Conservation (phyloP, 306 rosid genomes). For the Neltuma alba region DNA sequence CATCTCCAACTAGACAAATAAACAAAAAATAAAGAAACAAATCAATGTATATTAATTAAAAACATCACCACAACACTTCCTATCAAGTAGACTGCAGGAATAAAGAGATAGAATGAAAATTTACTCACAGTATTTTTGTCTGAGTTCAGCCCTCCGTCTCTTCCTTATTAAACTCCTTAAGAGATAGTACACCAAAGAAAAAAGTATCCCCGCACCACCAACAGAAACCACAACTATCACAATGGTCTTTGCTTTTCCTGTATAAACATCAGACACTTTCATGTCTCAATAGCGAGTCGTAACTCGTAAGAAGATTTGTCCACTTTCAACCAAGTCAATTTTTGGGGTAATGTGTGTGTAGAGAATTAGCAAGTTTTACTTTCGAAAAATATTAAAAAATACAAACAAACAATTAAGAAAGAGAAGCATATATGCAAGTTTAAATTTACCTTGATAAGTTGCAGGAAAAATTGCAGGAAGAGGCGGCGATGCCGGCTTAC, state of each 20-base stretch:
- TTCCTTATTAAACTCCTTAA: not conserved
- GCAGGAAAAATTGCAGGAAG: not conserved
- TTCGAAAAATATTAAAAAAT: not conserved
- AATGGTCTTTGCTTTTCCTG: not conserved
- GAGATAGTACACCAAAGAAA: not conserved
- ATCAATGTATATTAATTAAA: not conserved
- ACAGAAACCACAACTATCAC: not conserved
- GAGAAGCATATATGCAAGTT: not conserved
- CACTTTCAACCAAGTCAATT: not conserved
- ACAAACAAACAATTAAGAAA: not conserved
- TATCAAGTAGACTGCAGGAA: not conserved
- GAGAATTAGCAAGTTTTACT: not conserved
- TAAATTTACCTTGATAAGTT: not conserved
- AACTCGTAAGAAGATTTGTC: not conserved
- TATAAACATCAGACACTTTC: not conserved
- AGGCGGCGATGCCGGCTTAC: not conserved
- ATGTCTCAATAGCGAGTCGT: not conserved
- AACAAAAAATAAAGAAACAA: not conserved
- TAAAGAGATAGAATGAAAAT: not conserved
- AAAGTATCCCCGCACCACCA: not conserved
- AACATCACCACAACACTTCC: not conserved
- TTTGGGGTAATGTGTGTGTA: not conserved
- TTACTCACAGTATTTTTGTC: constrained; percentile 22
- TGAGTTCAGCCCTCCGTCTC: constrained; percentile 11
- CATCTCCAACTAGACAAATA: too few species aligned